Conservation (phyloP, 345 rosid species). For the Populus davidiana region DNA sequence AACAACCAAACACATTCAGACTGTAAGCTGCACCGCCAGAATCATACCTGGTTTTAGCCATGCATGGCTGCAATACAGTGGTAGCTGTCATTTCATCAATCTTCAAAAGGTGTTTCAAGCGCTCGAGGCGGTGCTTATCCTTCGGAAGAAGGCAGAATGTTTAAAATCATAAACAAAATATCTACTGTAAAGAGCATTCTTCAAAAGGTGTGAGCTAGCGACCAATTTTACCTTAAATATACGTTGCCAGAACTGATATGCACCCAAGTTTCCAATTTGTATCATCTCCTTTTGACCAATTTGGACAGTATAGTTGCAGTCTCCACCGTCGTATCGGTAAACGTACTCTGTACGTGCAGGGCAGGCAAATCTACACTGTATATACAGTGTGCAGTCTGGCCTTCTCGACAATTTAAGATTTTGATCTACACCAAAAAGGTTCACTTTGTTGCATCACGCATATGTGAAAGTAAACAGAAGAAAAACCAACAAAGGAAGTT, state of each 20-base stretch:
- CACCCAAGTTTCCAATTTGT: constrained; percentile 66
- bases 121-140: constrained; percentile 75
- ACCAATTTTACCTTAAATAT: constrained; percentile 56
- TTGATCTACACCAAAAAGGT: neutral
- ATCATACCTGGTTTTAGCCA: neutral
- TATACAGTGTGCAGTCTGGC: neutral
- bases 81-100: constrained; percentile 38
- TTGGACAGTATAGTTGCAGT: constrained; percentile 33
- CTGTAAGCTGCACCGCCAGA: neutral
- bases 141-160: constrained; percentile 31
- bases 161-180: constrained; percentile 16
- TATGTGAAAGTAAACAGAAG: too few species aligned
- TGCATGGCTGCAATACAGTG: constrained; percentile 27
- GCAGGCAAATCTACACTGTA: neutral
- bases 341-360: constrained; percentile 39
- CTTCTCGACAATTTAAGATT: neutral
- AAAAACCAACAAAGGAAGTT: neutral
- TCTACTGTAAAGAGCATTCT: neutral
- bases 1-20: neutral
- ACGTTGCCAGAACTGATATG: constrained; percentile 85
- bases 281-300: constrained; percentile 58
- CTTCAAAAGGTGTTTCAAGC: constrained; percentile 47
- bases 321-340: constrained; percentile 47
- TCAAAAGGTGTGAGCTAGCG: constrained; percentile 10
- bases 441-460: neutral